Conservation (phyloP, 352 stramenopile genomes). For the Pythium brachiatum region DNA sequence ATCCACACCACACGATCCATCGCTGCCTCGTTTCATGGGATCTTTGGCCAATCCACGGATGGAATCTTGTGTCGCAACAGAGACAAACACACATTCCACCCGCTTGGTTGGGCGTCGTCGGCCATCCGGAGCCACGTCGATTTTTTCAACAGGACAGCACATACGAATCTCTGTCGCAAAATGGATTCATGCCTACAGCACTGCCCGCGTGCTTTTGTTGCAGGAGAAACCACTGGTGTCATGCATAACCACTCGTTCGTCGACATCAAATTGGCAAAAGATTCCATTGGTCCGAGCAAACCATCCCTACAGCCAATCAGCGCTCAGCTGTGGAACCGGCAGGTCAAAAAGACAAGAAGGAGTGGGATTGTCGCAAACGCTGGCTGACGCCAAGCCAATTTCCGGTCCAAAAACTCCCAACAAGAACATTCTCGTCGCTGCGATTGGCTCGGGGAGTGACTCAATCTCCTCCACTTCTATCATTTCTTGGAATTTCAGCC, state of each 20-base stretch:
- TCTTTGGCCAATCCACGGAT: slow-evolving; percentile 2
- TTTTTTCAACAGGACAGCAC: neutral
- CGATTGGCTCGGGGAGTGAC: slow-evolving; percentile 26
- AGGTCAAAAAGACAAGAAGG: slow-evolving; percentile 2
- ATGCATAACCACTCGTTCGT: slow-evolving; percentile 1
- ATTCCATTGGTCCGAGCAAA: slow-evolving; percentile 18
- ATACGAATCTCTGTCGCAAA: neutral
- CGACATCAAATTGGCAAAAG: slow-evolving; percentile 15
- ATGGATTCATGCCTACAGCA: neutral
- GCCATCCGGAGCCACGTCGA: neutral
- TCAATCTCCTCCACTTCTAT: neutral
- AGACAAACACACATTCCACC: neutral
- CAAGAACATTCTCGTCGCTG: slow-evolving; percentile 32
- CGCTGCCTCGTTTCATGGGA: slow-evolving; percentile 2
- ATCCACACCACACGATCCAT: neutral
- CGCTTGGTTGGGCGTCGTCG: neutral
- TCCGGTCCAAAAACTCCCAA: slow-evolving; percentile 3
- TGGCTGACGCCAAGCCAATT: neutral
- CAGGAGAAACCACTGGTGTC: neutral
- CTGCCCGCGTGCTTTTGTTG: slow-evolving; percentile 16
- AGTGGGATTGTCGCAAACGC: slow-evolving; percentile 10
- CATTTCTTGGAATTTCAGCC: no score
- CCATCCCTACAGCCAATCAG: slow-evolving; percentile 12
- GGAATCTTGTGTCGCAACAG: neutral
- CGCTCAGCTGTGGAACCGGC: neutral